Evolutionary conservation across 352 stramenopile genomes (phyloP).

Genomic region (Elongisporangium prolatum): DNA sequence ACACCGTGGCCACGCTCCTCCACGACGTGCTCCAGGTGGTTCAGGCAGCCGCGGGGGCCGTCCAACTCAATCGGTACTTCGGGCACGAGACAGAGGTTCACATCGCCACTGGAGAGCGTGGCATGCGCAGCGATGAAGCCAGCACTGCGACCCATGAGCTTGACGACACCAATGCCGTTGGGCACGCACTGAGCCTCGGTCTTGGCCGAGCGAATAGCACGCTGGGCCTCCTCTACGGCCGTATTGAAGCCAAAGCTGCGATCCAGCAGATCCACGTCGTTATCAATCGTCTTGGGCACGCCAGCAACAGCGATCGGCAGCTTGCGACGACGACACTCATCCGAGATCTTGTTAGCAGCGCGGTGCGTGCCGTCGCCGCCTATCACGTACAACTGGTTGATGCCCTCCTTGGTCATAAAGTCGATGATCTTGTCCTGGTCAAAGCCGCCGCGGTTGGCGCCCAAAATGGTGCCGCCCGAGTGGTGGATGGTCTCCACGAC

Average conservation of each 20-base stretch:
- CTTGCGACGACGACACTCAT: constrained; percentile 65
- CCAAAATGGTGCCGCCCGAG: constrained; percentile 93
- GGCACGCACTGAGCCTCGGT: constrained; percentile 95
- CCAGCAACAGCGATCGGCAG: constrained; percentile 93
- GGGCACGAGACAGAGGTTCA: constrained; percentile 97
- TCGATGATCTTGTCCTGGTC: constrained; percentile 96
- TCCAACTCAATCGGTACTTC: constrained; percentile 96
- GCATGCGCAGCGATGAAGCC: constrained; percentile 97
- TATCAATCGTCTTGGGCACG: constrained; percentile 99
- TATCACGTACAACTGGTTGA: constrained; percentile 97
- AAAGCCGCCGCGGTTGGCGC: constrained; percentile 94
- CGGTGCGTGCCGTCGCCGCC: constrained; percentile 97
- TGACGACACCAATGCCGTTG: constrained; percentile 98
- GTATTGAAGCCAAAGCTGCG: constrained; percentile 98
- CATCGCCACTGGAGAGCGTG: constrained; percentile 95
- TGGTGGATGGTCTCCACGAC: constrained; percentile 80
- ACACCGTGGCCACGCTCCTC: constrained; percentile 97
- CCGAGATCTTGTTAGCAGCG: constrained; percentile 90
- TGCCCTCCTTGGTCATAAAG: constrained; percentile 86
- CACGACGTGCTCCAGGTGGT: constrained; percentile 88
- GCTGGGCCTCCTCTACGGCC: constrained; percentile 94
- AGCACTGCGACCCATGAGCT: constrained; percentile 97
- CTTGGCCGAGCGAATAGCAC: constrained; percentile 87
- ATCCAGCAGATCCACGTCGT: constrained; percentile 98
- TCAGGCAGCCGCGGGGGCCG: constrained; percentile 87